A percentile compares a stretch with the other conserved stretches of the same genome.
phyloP scores from a whole-genome alignment of 169 alveolate genomes.

The Plasmodium cynomolgi region DNA sequence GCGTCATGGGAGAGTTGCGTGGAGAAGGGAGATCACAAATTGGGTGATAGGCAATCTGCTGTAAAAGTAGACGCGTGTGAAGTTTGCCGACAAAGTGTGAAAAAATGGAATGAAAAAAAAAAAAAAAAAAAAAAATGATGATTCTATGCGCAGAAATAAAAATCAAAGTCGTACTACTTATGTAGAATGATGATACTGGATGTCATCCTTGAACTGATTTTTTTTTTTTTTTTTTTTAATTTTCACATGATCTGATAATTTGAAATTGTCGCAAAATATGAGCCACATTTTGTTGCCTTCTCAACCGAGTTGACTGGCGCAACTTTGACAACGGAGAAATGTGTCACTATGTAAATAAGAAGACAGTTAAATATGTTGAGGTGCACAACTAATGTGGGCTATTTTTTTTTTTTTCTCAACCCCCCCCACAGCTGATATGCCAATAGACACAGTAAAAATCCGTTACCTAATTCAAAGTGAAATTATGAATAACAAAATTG shows the following conservation, averaged over 20 bases:
- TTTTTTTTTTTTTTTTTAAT: constrained; percentile 42
- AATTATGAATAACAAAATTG: constrained; percentile 63
- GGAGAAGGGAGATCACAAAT: background rate
- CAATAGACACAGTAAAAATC: constrained; percentile 55
- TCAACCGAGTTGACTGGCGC: background rate
- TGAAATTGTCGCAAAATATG: background rate
- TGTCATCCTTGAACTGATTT: constrained; percentile 77
- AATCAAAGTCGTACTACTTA: constrained; percentile 61
- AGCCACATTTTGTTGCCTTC: background rate
- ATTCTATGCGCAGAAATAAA: constrained; percentile 43
- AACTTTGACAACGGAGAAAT: background rate
- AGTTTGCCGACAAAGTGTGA: too few species aligned
- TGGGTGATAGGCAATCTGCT: background rate
- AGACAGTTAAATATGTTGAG: background rate
- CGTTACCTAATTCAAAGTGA: constrained; percentile 65
- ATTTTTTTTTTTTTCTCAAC: constrained; percentile 14
- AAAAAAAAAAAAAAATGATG: constrained; percentile 62
- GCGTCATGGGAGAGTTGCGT: background rate
- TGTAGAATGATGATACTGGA: constrained; percentile 65
- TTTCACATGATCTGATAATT: background rate
- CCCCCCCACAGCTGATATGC: constrained; percentile 56
- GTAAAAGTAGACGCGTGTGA: background rate
- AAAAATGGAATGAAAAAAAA: background rate
- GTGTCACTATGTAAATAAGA: background rate
- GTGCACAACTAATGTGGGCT: background rate